Evolutionary conservation across 2,329 filamentous ascomycete species (phyloP).

Genomic region (Aspergillus sp.): DNA sequence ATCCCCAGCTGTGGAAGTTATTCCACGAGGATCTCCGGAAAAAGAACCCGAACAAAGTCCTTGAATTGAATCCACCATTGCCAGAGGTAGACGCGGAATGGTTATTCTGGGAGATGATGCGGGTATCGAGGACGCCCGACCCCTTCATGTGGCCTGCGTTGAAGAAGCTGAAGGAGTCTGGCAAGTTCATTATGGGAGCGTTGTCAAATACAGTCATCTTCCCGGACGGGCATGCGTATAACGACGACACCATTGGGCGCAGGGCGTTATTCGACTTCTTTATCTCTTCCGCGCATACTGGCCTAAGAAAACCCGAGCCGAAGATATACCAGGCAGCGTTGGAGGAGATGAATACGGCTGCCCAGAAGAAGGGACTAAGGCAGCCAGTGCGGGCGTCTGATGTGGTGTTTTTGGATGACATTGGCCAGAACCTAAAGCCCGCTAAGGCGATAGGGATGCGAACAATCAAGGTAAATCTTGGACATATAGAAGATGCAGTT

Average conservation of each 20-base stretch:
- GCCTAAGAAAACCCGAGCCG: constrained; percentile 82
- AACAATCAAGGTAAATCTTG: constrained; percentile 82
- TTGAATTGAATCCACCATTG: constrained; percentile 55
- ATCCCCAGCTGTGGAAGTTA: constrained; percentile 65
- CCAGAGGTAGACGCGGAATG: constrained; percentile 74
- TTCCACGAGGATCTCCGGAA: constrained; percentile 48
- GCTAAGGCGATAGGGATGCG: constrained; percentile 72
- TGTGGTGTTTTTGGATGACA: constrained; percentile 87
- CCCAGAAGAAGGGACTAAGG: constrained; percentile 57
- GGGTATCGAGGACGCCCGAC: constrained; percentile 66
- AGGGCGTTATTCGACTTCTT: constrained; percentile 79
- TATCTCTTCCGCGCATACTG: constrained; percentile 80
- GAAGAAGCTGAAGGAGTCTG: constrained; percentile 62
- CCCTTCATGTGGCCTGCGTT: constrained; percentile 88
- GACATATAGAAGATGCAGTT: constrained; percentile 76
- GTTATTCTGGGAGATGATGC: constrained; percentile 93
- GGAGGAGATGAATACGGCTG: constrained; percentile 63
- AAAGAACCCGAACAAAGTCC: constrained; percentile 23
- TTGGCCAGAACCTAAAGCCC: constrained; percentile 86
- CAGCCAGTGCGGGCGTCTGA: constrained; percentile 61
- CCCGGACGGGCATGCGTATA: constrained; percentile 69
- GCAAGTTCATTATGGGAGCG: constrained; percentile 72
- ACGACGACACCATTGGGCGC: constrained; percentile 60
- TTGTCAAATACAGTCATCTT: constrained; percentile 90
- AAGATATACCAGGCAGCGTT: constrained; percentile 77